These are phyloP conservation scores for Fusarium sp. DNA, from an alignment of 2,329 filamentous ascomycete genomes.

Conservation along the genomic window DNA sequence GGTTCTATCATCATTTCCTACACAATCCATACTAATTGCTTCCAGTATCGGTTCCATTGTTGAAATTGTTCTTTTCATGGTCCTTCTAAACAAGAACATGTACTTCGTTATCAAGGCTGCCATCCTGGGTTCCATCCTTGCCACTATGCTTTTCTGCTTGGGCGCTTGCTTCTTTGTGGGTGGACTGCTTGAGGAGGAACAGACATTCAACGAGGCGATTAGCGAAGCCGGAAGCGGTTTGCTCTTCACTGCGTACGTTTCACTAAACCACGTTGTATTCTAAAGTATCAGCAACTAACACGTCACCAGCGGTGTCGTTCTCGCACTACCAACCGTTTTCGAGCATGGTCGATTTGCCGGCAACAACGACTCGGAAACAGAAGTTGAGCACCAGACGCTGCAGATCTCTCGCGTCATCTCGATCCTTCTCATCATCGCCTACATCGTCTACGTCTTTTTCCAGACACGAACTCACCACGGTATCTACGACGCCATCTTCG, in stretches of 20 bases:
- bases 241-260: slow-evolving; percentile 79
- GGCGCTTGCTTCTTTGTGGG: slow-evolving; percentile 85
- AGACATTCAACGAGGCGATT: slow-evolving; percentile 79
- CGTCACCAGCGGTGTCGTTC: slow-evolving; percentile 47
- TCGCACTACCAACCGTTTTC: slow-evolving; percentile 67
- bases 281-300: slow-evolving; percentile 47
- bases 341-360: slow-evolving; percentile 56
- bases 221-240: slow-evolving; percentile 84
- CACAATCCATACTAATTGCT: slow-evolving; percentile 9
- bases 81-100: slow-evolving; percentile 68
- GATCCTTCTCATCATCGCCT: slow-evolving; percentile 77
- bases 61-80: slow-evolving; percentile 86
- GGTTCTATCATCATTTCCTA: slow-evolving; percentile 22
- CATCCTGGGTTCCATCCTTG: slow-evolving; percentile 84
- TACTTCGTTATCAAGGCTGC: slow-evolving; percentile 85
- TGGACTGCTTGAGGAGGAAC: slow-evolving; percentile 74
- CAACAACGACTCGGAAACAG: slow-evolving; percentile 37
- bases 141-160: slow-evolving; percentile 83
- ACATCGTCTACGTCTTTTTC: slow-evolving; percentile 75
- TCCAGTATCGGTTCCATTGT: slow-evolving; percentile 75
- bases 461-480: slow-evolving; percentile 82
- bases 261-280: slow-evolving; percentile 1
- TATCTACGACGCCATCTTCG: slow-evolving; percentile 80
- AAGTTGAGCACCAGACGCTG: slow-evolving; percentile 65
- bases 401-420: slow-evolving; percentile 78